These are phyloP conservation scores for Neocucurbitaria cava DNA, from an alignment of 2,329 filamentous ascomycete genomes.

Conservation along the genomic window DNA sequence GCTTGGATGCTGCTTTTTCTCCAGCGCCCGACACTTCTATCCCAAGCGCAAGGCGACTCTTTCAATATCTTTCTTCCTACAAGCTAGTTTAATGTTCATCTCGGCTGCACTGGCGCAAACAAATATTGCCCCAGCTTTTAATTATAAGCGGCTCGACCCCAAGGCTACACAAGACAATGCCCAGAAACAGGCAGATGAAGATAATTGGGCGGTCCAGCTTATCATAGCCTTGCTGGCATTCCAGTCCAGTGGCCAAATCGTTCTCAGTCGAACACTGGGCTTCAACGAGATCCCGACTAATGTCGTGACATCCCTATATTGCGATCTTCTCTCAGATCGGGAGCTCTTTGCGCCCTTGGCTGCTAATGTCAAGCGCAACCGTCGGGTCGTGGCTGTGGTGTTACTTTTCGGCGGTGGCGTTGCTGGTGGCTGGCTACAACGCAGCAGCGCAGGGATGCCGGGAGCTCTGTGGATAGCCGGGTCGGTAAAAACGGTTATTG, in stretches of 20 bases:
- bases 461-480: background rate
- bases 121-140: background rate
- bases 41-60: background rate
- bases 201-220: background rate
- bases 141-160: background rate
- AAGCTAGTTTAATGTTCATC: background rate
- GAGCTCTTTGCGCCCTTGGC: background rate
- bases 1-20: background rate
- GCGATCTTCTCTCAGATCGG: background rate
- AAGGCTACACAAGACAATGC: background rate
- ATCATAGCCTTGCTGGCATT: background rate
- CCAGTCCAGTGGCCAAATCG: background rate
- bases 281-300: background rate
- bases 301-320: background rate
- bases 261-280: background rate
- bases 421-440: background rate
- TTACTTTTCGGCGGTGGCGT: background rate
- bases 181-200: background rate
- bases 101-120: background rate
- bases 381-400: background rate
- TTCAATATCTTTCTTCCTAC: background rate
- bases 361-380: background rate
- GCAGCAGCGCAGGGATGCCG: background rate
- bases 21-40: background rate
- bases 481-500: background rate